phyloP scores from a whole-genome alignment of 768 basidiomycete genomes.

The Antrodiella citrinella region DNA sequence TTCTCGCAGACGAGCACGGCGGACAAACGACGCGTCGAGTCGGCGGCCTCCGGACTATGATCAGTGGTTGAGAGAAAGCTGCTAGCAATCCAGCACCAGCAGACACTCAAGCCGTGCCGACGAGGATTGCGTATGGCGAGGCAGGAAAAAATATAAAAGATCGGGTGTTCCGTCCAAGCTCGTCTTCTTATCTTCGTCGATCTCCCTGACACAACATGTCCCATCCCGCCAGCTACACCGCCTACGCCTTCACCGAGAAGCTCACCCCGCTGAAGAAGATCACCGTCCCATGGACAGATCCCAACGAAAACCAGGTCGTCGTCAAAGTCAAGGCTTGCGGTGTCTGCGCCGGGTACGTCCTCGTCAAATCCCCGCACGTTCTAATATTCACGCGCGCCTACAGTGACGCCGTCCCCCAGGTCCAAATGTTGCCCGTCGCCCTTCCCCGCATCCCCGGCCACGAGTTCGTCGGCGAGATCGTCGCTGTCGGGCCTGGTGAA shows the following conservation, averaged over 20 bases:
- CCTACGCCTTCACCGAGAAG: constrained; percentile 16
- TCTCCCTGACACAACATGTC: too few species aligned
- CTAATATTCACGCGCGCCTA: not conserved
- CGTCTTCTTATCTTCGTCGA: too few species aligned
- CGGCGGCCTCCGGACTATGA: too few species aligned
- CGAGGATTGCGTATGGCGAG: too few species aligned
- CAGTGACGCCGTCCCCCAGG: constrained; percentile 15
- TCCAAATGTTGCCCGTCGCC: constrained; percentile 7
- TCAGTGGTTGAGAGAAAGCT: too few species aligned
- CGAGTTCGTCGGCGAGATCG: constrained; percentile 21
- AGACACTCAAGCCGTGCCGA: too few species aligned
- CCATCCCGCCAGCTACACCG: constrained; percentile 12
- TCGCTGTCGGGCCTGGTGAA: constrained; percentile 14
- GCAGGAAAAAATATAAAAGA: too few species aligned
- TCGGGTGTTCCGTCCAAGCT: too few species aligned
- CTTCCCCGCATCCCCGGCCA: constrained; percentile 22
- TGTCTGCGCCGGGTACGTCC: constrained; percentile 18
- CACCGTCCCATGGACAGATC: constrained; percentile 15
- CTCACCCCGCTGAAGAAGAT: constrained; percentile 16
- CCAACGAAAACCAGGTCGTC: constrained; percentile 16
- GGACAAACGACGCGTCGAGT: too few species aligned
- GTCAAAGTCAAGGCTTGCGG: constrained; percentile 22
- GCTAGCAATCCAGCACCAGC: too few species aligned
- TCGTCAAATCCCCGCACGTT: not conserved
- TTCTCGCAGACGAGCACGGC: too few species aligned